Evolutionary conservation across 768 basidiomycete genomes (phyloP), one percentile per base, ranked within the genome.

Genomic region (Mycena latifolia): DNA sequence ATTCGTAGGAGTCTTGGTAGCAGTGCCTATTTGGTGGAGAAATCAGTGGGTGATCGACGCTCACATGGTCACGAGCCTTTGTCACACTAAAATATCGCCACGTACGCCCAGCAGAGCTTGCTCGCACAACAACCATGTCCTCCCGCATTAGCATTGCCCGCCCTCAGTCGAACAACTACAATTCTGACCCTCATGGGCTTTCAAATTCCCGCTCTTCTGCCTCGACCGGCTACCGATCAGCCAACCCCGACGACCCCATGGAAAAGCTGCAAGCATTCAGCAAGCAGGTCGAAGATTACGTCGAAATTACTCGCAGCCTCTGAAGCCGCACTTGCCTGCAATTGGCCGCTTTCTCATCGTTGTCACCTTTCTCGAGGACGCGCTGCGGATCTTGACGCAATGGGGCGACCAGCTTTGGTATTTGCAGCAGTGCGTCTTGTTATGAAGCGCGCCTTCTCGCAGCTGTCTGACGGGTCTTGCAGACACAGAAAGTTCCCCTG

Each of bases 351-450:
- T 98, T 81, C 79, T 99, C 64, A 99, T 99, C 78, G 95, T 99
- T 56, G 95, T 98, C 45, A 99, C 98, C 12, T 99, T 99, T 82
- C 83, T 96, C 78, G 98, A 99, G 84, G 98, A 99, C 76, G 94
- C 98, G 11, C 79, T 97, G 74, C 84, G 98, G 69, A 99, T 99
- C 75, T 58, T 94, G 65, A 94, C 95, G 3, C 97, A 99, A 77
- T 99, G 96, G 95, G 77, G 88, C 52, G 98, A 99, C 82, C 98
- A 99, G 80, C 88, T 98, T 59, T 99, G 97, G 95, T 99, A 98
- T 79, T 84, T 99, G 73, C 94, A 98, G 78, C 91, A 89, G 97
- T 98, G 69, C 74, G 94, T 82, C 41, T 41, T 61, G 29, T 47
- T 60, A 15, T 48, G 41, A 39, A 50, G 37, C 52, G 37, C 33